These are phyloP conservation scores for Azolla pinnata DNA, from an alignment of 75 land plant species.

Conservation along the genomic window DNA sequence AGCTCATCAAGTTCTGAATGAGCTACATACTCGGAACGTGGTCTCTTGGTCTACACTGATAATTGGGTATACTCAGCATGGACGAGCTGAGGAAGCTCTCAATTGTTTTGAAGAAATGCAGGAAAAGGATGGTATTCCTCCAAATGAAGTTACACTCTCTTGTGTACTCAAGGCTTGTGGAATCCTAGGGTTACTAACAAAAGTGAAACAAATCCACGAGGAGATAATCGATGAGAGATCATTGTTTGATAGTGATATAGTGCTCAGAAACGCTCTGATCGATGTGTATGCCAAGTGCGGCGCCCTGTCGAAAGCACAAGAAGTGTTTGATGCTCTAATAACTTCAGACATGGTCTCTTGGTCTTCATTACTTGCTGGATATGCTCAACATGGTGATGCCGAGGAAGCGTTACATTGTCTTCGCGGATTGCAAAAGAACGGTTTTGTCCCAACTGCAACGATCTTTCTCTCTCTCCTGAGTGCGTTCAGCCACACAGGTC, in stretches of 20 bases:
- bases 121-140: neutral
- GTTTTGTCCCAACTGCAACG: slow-evolving; percentile 20
- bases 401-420: slow-evolving; percentile 19
- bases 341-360: slow-evolving; percentile 23
- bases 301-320: slow-evolving; percentile 4
- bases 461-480: slow-evolving; percentile 41
- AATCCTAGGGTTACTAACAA: neutral
- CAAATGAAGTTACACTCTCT: slow-evolving; percentile 19
- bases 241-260: neutral
- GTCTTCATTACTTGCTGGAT: slow-evolving; percentile 28
- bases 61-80: slow-evolving; percentile 3
- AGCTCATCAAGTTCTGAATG: slow-evolving; percentile 21
- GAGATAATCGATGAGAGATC: slow-evolving; percentile 14
- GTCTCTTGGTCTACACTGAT: slow-evolving; percentile 12
- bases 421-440: slow-evolving; percentile 17
- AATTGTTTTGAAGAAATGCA: slow-evolving; percentile 1
- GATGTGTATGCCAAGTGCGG: too few species aligned
- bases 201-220: slow-evolving; percentile 19
- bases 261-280: slow-evolving; percentile 18
- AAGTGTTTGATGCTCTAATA: slow-evolving; percentile 14
- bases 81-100: slow-evolving; percentile 1
- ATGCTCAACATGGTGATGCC: slow-evolving; percentile 5
- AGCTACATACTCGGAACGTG: slow-evolving; percentile 15
- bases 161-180: slow-evolving; percentile 28
- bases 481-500: slow-evolving; percentile 39